Conservation (phyloP, 2,329 filamentous ascomycete genomes). For the Fusarium nematophilum region DNA sequence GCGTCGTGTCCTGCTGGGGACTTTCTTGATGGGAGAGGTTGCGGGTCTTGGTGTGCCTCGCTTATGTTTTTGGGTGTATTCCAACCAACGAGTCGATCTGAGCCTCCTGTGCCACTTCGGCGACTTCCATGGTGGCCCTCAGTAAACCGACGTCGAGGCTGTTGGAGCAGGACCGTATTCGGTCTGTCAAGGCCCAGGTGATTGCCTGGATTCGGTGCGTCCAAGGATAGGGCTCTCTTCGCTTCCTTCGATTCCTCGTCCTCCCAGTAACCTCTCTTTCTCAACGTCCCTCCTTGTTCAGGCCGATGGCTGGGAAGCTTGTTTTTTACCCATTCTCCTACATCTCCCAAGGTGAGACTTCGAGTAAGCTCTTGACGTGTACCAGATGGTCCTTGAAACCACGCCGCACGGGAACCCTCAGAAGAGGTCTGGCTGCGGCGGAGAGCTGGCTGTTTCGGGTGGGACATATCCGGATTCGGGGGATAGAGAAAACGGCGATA, state of each 20-base stretch:
- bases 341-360: conserved; percentile 11
- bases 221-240: background rate
- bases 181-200: background rate
- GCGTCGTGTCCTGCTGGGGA: background rate
- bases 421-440: conserved; percentile 1
- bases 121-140: conserved; percentile 28
- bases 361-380: background rate
- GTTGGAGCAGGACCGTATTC: background rate
- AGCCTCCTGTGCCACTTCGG: conserved; percentile 37
- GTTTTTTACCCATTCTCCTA: conserved; percentile 56
- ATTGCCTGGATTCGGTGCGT: background rate
- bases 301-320: conserved; percentile 61
- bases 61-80: conserved; percentile 48
- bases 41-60: conserved; percentile 5
- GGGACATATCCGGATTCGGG: background rate
- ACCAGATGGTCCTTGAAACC: background rate
- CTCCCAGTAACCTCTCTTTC: conserved; percentile 48
- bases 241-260: conserved; percentile 20
- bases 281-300: conserved; percentile 62
- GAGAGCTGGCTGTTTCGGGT: conserved; percentile 20
- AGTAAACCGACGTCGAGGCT: conserved; percentile 13
- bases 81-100: conserved; percentile 50
- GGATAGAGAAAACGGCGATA: background rate
- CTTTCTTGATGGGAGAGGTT: background rate
- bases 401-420: background rate